Percentiles rank a stretch among this genome's conserved stretches.
Evolutionary conservation across 352 stramenopile genomes (phyloP).

Genomic region (Globisporangium megalacanthum): DNA sequence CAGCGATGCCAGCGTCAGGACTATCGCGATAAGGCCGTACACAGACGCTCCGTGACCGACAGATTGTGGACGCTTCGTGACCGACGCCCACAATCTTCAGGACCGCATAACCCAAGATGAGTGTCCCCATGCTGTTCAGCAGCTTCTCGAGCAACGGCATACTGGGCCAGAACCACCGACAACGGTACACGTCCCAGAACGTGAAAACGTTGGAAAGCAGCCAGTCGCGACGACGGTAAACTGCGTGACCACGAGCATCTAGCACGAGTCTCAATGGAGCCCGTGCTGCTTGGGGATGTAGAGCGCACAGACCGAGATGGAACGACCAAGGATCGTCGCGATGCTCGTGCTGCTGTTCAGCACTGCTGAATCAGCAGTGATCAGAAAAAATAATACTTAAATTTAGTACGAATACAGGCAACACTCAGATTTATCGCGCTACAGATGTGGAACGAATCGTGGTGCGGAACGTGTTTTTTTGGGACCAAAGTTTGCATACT

Average conservation of each 20-base stretch:
- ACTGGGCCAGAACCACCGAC: slow-evolving; percentile 61
- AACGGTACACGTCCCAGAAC: slow-evolving; percentile 44
- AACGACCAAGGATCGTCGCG: too few relatives aligned
- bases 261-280: slow-evolving; percentile 52
- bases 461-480: too few relatives aligned
- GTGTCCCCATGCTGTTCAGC: slow-evolving; percentile 43
- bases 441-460: too few relatives aligned
- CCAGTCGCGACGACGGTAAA: slow-evolving; percentile 17
- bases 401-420: too few relatives aligned
- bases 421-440: too few relatives aligned
- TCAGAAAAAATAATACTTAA: too few relatives aligned
- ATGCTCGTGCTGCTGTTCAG: too few relatives aligned
- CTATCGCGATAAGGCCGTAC: slow-evolving; percentile 50
- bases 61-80: slow-evolving; percentile 44
- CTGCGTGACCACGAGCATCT: slow-evolving; percentile 35
- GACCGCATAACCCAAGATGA: slow-evolving; percentile 46
- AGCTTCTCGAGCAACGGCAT: slow-evolving; percentile 43
- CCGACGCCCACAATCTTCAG: slow-evolving; percentile 46
- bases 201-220: slow-evolving; percentile 44
- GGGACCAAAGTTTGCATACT: too few relatives aligned
- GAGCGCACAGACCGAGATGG: too few relatives aligned
- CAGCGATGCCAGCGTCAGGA: slow-evolving; percentile 37
- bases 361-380: too few relatives aligned
- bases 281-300: slow-evolving; percentile 8
- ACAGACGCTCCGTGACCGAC: slow-evolving; percentile 40